Evolutionary conservation across 1,284 basidiomycete genomes (phyloP), one percentile per base, ranked within the genome.

Genomic region (Neonothopanus nambi): DNA sequence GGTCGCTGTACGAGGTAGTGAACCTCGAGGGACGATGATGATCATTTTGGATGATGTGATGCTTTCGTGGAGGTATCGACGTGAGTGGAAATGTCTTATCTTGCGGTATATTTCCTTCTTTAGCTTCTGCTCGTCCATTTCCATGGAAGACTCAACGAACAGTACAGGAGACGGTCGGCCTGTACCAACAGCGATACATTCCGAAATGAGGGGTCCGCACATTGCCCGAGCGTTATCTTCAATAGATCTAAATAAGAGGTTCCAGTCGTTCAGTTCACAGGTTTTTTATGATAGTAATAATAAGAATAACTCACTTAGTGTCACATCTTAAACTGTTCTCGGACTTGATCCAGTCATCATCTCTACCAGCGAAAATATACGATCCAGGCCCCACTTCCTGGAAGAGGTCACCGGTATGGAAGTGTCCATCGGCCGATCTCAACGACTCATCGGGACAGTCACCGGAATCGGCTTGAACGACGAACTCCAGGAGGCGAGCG

Each of bases 31-130:
- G 18, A 86, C 84, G 39, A 88, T 68, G 53, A 87, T 65, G 60
- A 89, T 77, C 72, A 84, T 76, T 37, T 81, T 73, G 8, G 78
- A 61, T 20, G 77, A 79, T 3, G 76, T 73, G 63, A 89, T 84
- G 23, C 83, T 82, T 67, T 89, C 86, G 66, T 89, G 86, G 28
- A 85, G 66, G 64, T 88, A 89, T 51, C 85, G 75, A 37, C 84
- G 72, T 5, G 73, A 73, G 66, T 89, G 82, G 72, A 89, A 89
- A 12, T 72, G 75, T 21, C 81, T 72, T 9, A 81, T 88, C 59
- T 83, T 81, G 18, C 83, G 78, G 52, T 87, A 75, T 62, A 89
- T 84, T 36, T 85, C 82, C 59, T 76, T 77, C 70, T 78, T 84
- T 33, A 89, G 70, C 63, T 79, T 84, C 49, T 70, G 67, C 43